Evolutionary conservation across 495 filamentous ascomycete genomes (phyloP), one percentile per base, ranked within the genome.

Genomic region (Bombardia bombarda): DNA sequence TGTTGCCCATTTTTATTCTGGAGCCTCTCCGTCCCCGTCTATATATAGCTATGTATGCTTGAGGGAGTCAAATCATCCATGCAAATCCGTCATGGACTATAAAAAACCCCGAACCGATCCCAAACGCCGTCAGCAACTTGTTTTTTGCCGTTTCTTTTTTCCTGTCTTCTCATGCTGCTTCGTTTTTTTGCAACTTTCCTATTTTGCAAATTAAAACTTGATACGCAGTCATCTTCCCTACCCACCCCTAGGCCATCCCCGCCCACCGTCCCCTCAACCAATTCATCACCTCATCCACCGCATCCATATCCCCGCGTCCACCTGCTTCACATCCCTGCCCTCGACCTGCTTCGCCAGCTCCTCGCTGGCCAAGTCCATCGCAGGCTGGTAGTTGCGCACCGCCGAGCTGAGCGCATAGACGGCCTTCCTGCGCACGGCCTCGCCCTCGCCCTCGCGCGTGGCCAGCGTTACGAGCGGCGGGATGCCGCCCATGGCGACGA

Each of bases 271-370:
- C 62, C 69, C 75, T 79, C 57, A 93, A 55, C 48, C 70, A 76
- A 35, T 76, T 67, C 49, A 93, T 87, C 31, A 94, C 57, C 19
- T 55, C 62, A 69, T 95, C 84, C 26, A 94, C 73, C 16, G 76
- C 77, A 43, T 88, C 85, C 90, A 95, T 95, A 57, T 97, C 81
- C 16, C 65, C 3, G 87, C 83, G 61, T 93, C 84, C 12, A 84
- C 63, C 36, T 68, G 66, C 5, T 56, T 62, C 14, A 49, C 55
- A 14, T 46, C 45, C 30, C 49, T 55, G n/a, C 55, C 49, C 47
- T 79, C 70, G 22, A 73, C 73, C 22, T 60, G 60, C 40, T 68
- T 71, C 8, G 62, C 58, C 47, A 87, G 63, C 40, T 82, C 80
- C 33, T 79, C 76, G 0, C 79, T 80, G 28, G 87, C 63, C 20